These are phyloP conservation scores for Tremella mesenterica DNA, from an alignment of 768 basidiomycete species.

Conservation along the genomic window DNA sequence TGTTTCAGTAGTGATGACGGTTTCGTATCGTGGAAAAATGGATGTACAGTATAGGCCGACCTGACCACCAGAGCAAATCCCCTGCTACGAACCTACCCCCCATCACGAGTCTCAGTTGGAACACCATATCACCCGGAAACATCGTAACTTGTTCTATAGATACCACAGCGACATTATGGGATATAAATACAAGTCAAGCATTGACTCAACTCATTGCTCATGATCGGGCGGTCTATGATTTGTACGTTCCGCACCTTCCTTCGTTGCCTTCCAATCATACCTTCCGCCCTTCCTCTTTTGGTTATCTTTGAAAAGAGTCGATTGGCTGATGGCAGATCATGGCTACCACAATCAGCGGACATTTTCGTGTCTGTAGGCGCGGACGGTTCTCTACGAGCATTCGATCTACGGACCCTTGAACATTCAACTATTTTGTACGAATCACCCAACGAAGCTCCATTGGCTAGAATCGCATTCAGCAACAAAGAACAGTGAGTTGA, in stretches of 20 bases:
- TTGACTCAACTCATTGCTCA: constrained; percentile 96
- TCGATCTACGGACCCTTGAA: constrained; percentile 90
- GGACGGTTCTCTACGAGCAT: constrained; percentile 90
- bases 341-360: constrained; percentile 90
- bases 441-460: constrained; percentile 43
- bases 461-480: constrained; percentile 43
- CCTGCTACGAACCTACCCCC: constrained; percentile 79
- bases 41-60: no score
- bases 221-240: constrained; percentile 54
- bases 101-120: constrained; percentile 96
- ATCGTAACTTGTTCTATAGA: constrained; percentile 97
- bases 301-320: background rate
- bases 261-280: background rate
- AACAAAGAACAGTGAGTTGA: constrained; percentile 48
- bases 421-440: constrained; percentile 98
- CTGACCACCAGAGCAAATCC: constrained; percentile 85
- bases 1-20: background rate
- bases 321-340: constrained; percentile 63
- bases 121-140: constrained; percentile 76
- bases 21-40: background rate
- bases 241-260: constrained; percentile 14
- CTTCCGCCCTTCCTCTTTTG: background rate
- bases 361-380: constrained; percentile 98
- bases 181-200: constrained; percentile 84
- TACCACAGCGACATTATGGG: constrained; percentile 98